A percentile compares a stretch with the other conserved stretches of the same genome.
These are phyloP conservation scores for Piper betle DNA, from an alignment of 164 flowering plant species.

Conservation along the genomic window DNA sequence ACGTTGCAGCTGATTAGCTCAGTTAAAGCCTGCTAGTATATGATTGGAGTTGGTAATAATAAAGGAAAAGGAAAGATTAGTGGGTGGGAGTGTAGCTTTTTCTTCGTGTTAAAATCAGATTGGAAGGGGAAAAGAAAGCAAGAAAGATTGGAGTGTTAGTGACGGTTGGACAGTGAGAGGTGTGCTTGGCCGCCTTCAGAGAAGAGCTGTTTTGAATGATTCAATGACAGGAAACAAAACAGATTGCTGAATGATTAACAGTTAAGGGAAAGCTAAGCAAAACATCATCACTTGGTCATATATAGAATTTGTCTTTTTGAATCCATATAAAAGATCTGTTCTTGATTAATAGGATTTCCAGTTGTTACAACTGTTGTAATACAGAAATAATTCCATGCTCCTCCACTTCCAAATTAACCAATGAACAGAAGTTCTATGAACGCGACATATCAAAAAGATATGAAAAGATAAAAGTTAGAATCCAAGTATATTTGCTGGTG, in stretches of 20 bases:
- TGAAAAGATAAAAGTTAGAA: too few relatives aligned
- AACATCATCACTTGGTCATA: background rate
- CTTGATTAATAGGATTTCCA: too few relatives aligned
- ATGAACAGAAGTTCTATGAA: too few relatives aligned
- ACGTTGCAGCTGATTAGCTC: background rate
- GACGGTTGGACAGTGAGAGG: background rate
- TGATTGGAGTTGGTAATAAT: background rate
- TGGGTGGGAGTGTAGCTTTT: background rate
- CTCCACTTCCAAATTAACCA: too few relatives aligned
- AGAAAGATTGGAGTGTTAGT: background rate
- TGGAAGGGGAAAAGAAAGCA: background rate
- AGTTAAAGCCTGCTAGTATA: background rate
- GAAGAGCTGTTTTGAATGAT: slow-evolving; percentile 1
- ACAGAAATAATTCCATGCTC: too few relatives aligned
- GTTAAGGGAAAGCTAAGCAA: background rate
- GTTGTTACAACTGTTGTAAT: too few relatives aligned
- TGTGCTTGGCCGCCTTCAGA: background rate
- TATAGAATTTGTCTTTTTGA: too few relatives aligned
- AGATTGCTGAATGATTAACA: background rate
- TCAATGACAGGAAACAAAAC: background rate
- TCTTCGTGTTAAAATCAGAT: background rate
- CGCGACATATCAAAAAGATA: too few relatives aligned
- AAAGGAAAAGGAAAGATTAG: background rate
- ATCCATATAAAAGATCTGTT: too few relatives aligned
- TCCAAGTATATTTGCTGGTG: too few relatives aligned